Base-by-base conservation (phyloP, 1,139 yeast species). In the Blastobotrys arbuscula region DNA sequence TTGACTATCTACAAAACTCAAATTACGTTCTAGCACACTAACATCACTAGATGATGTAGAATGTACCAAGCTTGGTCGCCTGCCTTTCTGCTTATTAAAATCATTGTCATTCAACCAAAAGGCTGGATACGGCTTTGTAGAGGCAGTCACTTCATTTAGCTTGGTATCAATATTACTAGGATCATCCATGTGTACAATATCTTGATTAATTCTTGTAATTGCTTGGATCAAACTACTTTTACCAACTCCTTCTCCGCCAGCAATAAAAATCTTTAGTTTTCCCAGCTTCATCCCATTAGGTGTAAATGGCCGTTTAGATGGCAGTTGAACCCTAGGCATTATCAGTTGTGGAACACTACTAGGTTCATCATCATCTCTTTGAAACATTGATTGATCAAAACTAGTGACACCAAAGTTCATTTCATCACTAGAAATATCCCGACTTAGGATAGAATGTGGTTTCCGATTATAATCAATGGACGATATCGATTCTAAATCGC, bases 181-280 rank as follows among this genome's bases (percentile, higher is more conserved):
- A n/a, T 57, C 58, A 44, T 61, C 64, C 3, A 59, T 54, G 42
- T 55, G 58, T 6, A 63, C 65, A 33, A 63, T 55, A 35, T 59
- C 63, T 10, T 53, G 51, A 23, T 56, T 55, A 19, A 53, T 43
- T 19, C 50, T 52, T 12, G 59, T 50, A 26, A 62, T 50, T 13
- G 65, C 60, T 20, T 53, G 53, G 34, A 62, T 55, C 13, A 62
- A 57, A n/a, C 51, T 40, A 10, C 62, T 50, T 45, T 62, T 62
- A 31, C 65, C 66, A 6, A 58, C 53, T 15, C 59, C 58, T 1
- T 59, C 47, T 37, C 57, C 59, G 9, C 65, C 65, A 1, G 60
- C 61, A 9, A 61, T 52, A 23, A 61, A 49, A 5, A 61, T 42
- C 43, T 60, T 58, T 31, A 61, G 54, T 49, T 61, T 61, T 30